phyloP scores from a whole-genome alignment of 208 protist genomes.

The Trypanosoma platydactyli region DNA sequence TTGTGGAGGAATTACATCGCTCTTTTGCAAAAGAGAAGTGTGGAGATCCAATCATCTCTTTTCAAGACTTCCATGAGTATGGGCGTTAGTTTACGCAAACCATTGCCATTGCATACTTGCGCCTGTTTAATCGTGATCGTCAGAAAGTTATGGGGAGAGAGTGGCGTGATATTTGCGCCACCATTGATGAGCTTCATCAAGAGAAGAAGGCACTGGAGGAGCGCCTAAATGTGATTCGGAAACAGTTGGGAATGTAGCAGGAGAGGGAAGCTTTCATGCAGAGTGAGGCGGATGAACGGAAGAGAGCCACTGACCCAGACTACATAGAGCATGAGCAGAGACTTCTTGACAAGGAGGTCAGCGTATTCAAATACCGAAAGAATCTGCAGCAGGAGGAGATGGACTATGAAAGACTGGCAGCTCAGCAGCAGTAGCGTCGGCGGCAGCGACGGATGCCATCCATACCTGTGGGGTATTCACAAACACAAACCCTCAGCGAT shows the following conservation, averaged over 20 bases:
- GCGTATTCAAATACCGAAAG: conserved; percentile 74
- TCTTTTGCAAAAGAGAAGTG: conserved; percentile 43
- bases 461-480: conserved; percentile 32
- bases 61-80: conserved; percentile 63
- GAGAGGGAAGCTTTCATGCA: conserved; percentile 42
- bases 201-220: conserved; percentile 53
- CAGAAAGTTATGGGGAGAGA: conserved; percentile 51
- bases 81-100: conserved; percentile 60
- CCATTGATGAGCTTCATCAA: conserved; percentile 36
- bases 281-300: conserved; percentile 56
- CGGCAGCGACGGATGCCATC: conserved; percentile 3
- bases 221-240: conserved; percentile 38
- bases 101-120: conserved; percentile 70
- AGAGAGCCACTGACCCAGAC: conserved; percentile 38
- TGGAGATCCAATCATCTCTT: conserved; percentile 34
- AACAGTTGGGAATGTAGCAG: conserved; percentile 35
- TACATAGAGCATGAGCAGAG: conserved; percentile 63
- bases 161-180: conserved; percentile 36
- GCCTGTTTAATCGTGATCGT: conserved; percentile 57
- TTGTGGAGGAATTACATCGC: conserved; percentile 53
- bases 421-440: conserved; percentile 58
- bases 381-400: conserved; percentile 61
- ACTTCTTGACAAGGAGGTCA: conserved; percentile 81
- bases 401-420: conserved; percentile 71
- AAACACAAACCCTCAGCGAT: conserved; percentile 17